These are phyloP conservation scores for Aspergillus biplanus DNA, from an alignment of 495 filamentous ascomycete genomes.

Conservation along the genomic window DNA sequence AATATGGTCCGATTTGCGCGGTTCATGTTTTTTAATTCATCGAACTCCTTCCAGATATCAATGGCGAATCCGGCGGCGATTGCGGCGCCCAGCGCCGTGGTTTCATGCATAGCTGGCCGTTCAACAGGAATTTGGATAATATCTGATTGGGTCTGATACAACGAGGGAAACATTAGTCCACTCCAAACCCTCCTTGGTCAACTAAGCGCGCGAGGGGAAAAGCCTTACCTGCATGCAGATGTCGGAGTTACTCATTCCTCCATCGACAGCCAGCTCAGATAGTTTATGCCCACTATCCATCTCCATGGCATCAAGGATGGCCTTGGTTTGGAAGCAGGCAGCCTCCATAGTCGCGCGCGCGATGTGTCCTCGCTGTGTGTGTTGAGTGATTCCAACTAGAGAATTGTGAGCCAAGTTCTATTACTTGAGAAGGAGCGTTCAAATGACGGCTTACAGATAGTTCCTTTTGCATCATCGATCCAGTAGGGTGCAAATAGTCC, in stretches of 20 bases:
- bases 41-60: slow-evolving; percentile 77
- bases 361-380: slow-evolving; percentile 88
- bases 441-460: slow-evolving; percentile 66
- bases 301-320: slow-evolving; percentile 94
- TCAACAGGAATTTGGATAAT: slow-evolving; percentile 87
- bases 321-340: slow-evolving; percentile 93
- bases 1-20: slow-evolving; percentile 75
- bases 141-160: slow-evolving; percentile 78
- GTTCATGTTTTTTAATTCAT: slow-evolving; percentile 80
- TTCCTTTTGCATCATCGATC: slow-evolving; percentile 95
- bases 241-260: slow-evolving; percentile 92
- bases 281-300: slow-evolving; percentile 82
- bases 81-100: slow-evolving; percentile 89
- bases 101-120: slow-evolving; percentile 90
- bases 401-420: slow-evolving; percentile 15
- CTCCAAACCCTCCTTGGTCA: background rate
- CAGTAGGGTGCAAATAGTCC: slow-evolving; percentile 97
- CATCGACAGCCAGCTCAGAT: slow-evolving; percentile 81
- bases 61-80: slow-evolving; percentile 91
- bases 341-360: slow-evolving; percentile 94
- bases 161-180: slow-evolving; percentile 21
- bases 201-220: background rate
- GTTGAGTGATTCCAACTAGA: slow-evolving; percentile 83
- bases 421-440: background rate
- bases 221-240: slow-evolving; percentile 84